Conservation (phyloP, 2,329 filamentous ascomycete genomes). For the Colletotrichum sp. region DNA sequence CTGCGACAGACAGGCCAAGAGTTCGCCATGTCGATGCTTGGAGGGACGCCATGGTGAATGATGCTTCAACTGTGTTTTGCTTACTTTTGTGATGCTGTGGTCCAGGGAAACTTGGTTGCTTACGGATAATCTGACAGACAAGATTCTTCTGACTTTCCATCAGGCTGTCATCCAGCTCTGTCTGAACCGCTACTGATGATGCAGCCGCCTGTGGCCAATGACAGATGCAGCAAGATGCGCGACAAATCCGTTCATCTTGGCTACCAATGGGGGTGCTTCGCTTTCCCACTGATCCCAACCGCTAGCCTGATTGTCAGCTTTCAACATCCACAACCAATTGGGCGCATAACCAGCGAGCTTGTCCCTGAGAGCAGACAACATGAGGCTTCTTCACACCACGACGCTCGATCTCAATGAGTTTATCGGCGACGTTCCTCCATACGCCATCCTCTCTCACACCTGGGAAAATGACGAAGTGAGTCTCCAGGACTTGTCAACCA, state of each 20-base stretch:
- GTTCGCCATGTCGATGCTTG: conserved; percentile 17
- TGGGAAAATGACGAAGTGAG: conserved; percentile 32
- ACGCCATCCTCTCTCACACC: conserved; percentile 37
- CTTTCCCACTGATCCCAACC: neutral
- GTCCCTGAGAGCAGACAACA: neutral
- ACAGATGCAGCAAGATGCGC: neutral
- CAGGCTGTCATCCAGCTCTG: neutral
- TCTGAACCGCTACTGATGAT: neutral
- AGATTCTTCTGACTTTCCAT: neutral
- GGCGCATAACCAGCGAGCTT: neutral
- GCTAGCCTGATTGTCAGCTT: neutral
- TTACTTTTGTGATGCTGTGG: neutral
- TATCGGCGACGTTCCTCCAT: conserved; percentile 27
- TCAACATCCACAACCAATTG: neutral
- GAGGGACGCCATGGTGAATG: conserved; percentile 28
- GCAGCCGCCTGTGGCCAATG: neutral
- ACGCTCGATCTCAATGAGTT: conserved; percentile 25
- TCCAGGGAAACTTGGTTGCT: neutral
- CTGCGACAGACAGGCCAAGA: conserved; percentile 12
- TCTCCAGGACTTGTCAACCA: conserved; percentile 14
- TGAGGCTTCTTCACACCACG: conserved; percentile 28
- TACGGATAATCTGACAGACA: neutral
- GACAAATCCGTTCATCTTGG: neutral
- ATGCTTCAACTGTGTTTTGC: neutral
- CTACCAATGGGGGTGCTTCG: neutral